Base-by-base conservation (phyloP, 2,329 filamentous ascomycete genomes). In the Neospermospora avenae region DNA sequence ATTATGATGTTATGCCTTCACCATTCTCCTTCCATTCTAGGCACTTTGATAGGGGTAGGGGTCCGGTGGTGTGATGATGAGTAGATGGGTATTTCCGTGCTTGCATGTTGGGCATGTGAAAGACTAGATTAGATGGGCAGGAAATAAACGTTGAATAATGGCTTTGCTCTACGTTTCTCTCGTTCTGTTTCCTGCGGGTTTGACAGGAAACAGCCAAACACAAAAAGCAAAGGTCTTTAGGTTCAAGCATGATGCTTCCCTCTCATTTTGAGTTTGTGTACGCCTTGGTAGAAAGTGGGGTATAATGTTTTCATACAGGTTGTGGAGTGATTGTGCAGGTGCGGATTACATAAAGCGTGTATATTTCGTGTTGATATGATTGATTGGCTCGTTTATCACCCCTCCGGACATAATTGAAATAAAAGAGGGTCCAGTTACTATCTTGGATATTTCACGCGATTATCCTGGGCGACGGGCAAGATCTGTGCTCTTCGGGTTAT, bases 401-500 rank as follows among this genome's bases (percentile, higher is more conserved):
- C n/a, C n/a, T n/a, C n/a, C n/a, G n/a, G n/a, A n/a, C 5, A 7
- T 7, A 41, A 16, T 18, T 18, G 16, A 41, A 41, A 25, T 24
- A 39, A 41, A 24, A 18, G 22, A 28, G 39, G 46, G 31, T 41
- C n/a, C n/a, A n/a, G n/a, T n/a, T n/a, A n/a, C n/a, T n/a, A n/a
- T n/a, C n/a, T n/a, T n/a, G n/a, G 31, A 20, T 25, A 22, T 51
- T 52, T 25, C 39, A 42, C 53, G 37, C 58, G 44, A 49, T n/a
- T 37, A 52, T 52, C 56, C 56, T 45, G 35, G 46, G 39, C 55
- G 24, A 35, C 46, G 24, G 51, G 24, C 34, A 58, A 51, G 42
- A 59, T 59, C 56, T 55, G 53, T 59, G 60, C 46, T 28, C 51
- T 58, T 58, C 59, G 59, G 59, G 54, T 60, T n/a, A n/a, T n/a